Evolutionary conservation across 2,329 filamentous ascomycete genomes (phyloP).

Genomic region (Chaetomium sp.): DNA sequence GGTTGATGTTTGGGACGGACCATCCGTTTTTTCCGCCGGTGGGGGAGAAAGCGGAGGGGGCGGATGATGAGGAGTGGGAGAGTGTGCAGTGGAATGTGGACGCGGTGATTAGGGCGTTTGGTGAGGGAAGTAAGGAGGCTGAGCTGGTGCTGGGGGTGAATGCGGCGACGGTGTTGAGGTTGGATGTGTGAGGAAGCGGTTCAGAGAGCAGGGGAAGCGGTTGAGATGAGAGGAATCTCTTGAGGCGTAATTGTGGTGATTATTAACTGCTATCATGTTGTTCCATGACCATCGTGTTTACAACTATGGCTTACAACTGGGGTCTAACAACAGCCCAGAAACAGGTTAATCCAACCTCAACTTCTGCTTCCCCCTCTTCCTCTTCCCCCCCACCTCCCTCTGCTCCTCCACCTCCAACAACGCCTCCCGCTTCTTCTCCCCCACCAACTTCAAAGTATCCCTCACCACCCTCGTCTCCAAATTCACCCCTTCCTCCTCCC

Average conservation of each 20-base stretch:
- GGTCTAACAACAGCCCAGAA: not conserved
- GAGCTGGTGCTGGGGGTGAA: slow-evolving; percentile 26
- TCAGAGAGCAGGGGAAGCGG: not conserved
- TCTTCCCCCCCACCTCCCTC: slow-evolving; percentile 83
- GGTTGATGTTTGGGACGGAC: slow-evolving; percentile 75
- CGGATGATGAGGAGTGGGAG: slow-evolving; percentile 58
- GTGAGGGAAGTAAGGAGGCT: slow-evolving; percentile 21
- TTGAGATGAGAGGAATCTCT: too few species aligned
- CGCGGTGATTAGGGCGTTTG: slow-evolving; percentile 24
- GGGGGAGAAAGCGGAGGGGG: slow-evolving; percentile 33
- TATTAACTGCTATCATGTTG: too few species aligned
- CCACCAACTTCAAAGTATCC: slow-evolving; percentile 80
- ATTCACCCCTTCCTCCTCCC: slow-evolving; percentile 86
- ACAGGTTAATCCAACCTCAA: slow-evolving; percentile 29
- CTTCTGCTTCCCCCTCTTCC: slow-evolving; percentile 57
- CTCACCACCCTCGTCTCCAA: slow-evolving; percentile 83
- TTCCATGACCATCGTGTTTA: too few species aligned
- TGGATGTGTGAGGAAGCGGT: slow-evolving; percentile 20
- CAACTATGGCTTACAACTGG: too few species aligned
- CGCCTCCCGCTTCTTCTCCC: slow-evolving; percentile 93
- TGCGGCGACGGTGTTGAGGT: slow-evolving; percentile 25
- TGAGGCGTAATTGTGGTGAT: too few species aligned
- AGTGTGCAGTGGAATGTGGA: slow-evolving; percentile 51
- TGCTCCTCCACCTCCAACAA: slow-evolving; percentile 86
- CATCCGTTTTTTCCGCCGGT: slow-evolving; percentile 82